Evolutionary conservation across 768 basidiomycete species (phyloP).

Genomic region (Chalciporus piperatus): DNA sequence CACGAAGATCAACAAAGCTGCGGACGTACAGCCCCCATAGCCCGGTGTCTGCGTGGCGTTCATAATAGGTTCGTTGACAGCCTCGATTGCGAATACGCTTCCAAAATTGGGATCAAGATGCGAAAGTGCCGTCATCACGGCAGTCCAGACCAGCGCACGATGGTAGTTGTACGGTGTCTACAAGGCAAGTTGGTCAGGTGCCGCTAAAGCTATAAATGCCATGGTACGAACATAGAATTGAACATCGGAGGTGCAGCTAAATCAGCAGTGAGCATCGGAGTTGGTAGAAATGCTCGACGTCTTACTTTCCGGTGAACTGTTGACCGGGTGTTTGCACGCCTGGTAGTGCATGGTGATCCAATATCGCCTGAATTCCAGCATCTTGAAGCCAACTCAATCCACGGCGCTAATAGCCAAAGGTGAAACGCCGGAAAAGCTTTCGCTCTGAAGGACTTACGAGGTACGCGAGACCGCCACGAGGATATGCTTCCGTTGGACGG

Average conservation of each 20-base stretch:
- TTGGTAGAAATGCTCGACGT: background rate
- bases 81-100: constrained; percentile 68
- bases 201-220: background rate
- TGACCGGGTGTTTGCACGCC: constrained; percentile 64
- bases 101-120: constrained; percentile 68
- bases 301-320: constrained; percentile 66
- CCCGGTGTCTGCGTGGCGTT: constrained; percentile 64
- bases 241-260: constrained; percentile 65
- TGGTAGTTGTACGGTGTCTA: constrained; percentile 68
- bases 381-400: constrained; percentile 58
- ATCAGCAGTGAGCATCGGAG: constrained; percentile 1
- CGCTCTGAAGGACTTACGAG: constrained; percentile 43
- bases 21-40: constrained; percentile 61
- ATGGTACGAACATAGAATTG: constrained; percentile 63
- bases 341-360: constrained; percentile 70
- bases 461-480: constrained; percentile 64
- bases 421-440: background rate
- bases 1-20: background rate
- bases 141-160: constrained; percentile 78
- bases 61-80: constrained; percentile 78
- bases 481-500: constrained; percentile 57
- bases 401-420: constrained; percentile 42
- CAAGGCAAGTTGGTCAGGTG: constrained; percentile 2
- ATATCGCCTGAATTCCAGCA: constrained; percentile 64
- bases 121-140: constrained; percentile 70